phyloP scores from a whole-genome alignment of 2,329 filamentous ascomycete genomes.

The Aspergillus sp. region DNA sequence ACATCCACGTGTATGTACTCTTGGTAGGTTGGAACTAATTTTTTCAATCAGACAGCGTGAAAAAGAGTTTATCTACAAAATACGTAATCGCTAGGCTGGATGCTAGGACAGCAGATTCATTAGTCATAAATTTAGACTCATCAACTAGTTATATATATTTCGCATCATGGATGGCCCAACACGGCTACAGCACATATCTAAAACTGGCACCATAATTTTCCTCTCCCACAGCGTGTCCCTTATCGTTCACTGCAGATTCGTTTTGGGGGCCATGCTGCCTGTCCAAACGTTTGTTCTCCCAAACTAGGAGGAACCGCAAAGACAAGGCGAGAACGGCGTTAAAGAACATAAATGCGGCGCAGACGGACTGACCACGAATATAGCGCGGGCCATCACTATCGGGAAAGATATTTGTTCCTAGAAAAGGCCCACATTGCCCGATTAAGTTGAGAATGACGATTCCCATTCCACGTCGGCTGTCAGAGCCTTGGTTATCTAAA shows the following conservation, averaged over 20 bases:
- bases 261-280: conserved; percentile 41
- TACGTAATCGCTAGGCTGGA: no score
- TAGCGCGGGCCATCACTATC: conserved; percentile 47
- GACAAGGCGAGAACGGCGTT: conserved; percentile 56
- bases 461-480: conserved; percentile 65
- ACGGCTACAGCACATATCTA: conserved; percentile 36
- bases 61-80: no score
- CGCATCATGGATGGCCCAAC: neutral
- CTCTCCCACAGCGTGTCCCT: conserved; percentile 27
- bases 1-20: neutral
- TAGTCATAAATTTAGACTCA: neutral
- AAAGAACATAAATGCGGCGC: conserved; percentile 62
- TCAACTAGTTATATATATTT: neutral
- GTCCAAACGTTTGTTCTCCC: conserved; percentile 63
- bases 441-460: conserved; percentile 68
- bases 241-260: conserved; percentile 14
- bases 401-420: conserved; percentile 66
- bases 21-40: neutral
- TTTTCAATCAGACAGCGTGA: neutral
- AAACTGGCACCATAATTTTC: conserved; percentile 43
- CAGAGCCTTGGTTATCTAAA: conserved; percentile 66
- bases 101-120: neutral
- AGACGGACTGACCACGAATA: conserved; percentile 59
- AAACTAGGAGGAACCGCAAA: conserved; percentile 55
- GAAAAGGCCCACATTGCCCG: conserved; percentile 63